Evolutionary conservation across 306 rosid genomes (phyloP).

Genomic region (Glycine soja): DNA sequence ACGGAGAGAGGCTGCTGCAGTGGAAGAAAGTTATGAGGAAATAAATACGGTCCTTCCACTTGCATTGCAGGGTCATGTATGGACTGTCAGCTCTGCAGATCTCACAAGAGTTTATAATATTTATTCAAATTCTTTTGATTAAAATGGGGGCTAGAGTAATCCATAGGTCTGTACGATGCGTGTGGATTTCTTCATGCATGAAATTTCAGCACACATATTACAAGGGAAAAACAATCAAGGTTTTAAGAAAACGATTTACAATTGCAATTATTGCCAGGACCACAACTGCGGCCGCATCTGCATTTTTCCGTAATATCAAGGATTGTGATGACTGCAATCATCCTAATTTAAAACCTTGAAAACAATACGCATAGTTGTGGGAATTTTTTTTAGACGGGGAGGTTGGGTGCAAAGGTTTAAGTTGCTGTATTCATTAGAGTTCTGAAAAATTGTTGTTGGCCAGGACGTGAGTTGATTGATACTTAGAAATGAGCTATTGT

Average conservation of each 20-base stretch:
- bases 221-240: conserved; percentile 14
- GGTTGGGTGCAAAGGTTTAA: conserved; percentile 17
- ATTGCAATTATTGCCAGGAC: not conserved
- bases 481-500: conserved; percentile 19
- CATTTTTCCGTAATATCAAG: conserved; percentile 47
- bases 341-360: not conserved
- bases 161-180: conserved; percentile 14
- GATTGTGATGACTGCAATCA: conserved; percentile 33
- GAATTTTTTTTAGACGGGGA: not conserved
- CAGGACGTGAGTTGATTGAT: conserved; percentile 30
- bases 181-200: conserved; percentile 26
- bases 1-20: conserved; percentile 82
- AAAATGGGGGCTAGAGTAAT: conserved; percentile 48
- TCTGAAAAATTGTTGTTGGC: not conserved
- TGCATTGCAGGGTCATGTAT: conserved; percentile 68
- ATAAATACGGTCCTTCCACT: conserved; percentile 59
- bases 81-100: conserved; percentile 80
- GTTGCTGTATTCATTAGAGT: conserved; percentile 17
- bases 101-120: conserved; percentile 63
- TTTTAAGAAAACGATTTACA: not conserved
- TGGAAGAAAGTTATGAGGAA: conserved; percentile 72
- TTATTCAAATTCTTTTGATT: conserved; percentile 65
- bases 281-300: not conserved
- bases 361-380: not conserved
- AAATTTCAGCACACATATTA: conserved; percentile 19